phyloP scores from a whole-genome alignment of 73 alveolate genomes.

The Paramecium biaurelia region DNA sequence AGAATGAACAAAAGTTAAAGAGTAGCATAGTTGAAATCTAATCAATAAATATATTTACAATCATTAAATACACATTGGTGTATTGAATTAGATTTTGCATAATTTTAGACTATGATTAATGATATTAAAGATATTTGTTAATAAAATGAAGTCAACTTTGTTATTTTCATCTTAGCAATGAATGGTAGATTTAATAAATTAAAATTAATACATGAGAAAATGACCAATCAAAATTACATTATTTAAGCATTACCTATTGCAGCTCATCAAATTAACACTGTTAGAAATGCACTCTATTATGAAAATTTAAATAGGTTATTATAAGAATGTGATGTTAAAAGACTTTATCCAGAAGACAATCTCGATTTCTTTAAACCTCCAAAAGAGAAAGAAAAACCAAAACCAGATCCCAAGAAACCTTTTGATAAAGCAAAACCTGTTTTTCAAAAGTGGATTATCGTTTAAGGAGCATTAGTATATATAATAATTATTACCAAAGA shows the following conservation, averaged over 20 bases:
- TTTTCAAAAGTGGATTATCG: not conserved
- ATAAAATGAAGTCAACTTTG: conserved; percentile 25
- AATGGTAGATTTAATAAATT: conserved; percentile 23
- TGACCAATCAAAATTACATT: conserved; percentile 33
- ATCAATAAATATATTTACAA: not conserved
- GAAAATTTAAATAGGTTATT: not conserved
- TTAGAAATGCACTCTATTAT: not conserved
- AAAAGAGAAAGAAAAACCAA: not conserved
- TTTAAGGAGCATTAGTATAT: not conserved
- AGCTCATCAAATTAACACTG: not conserved
- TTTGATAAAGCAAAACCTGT: conserved; percentile 28
- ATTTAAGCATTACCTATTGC: conserved; percentile 16
- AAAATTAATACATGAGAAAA: not conserved
- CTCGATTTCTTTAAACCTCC: conserved; percentile 19
- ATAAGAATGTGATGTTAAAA: conserved; percentile 3
- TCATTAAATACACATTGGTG: conserved; percentile 26
- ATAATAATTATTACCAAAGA: not conserved
- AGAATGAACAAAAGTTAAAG: not conserved
- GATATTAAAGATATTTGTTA: conserved; percentile 8
- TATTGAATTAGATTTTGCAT: not conserved
- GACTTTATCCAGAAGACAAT: conserved; percentile 9
- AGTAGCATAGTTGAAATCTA: not conserved
- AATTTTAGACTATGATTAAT: not conserved
- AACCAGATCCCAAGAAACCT: conserved; percentile 44
- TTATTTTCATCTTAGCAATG: not conserved